phyloP scores from a whole-genome alignment of 1,139 yeast species.

The Scheffersomyces illinoinensis region DNA sequence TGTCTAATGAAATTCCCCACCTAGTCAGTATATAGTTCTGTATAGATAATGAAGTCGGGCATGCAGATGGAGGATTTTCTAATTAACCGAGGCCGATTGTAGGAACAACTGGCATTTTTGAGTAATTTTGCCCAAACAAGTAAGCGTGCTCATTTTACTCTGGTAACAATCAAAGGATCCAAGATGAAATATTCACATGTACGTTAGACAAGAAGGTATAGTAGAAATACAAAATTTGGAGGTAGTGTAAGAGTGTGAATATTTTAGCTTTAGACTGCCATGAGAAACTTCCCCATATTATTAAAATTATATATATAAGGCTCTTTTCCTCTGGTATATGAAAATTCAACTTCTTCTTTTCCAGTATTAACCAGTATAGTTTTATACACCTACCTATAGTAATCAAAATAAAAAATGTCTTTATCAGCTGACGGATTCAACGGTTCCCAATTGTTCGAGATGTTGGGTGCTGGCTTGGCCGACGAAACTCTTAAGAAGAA shows the following conservation, averaged over 20 bases:
- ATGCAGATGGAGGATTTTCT: background rate
- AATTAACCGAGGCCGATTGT: background rate
- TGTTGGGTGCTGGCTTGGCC: slow-evolving; percentile 41
- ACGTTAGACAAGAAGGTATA: background rate
- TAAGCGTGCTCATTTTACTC: background rate
- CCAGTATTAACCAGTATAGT: background rate
- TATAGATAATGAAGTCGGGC: background rate
- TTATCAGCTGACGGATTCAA: slow-evolving; percentile 50
- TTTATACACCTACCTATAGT: background rate
- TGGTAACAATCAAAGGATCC: background rate
- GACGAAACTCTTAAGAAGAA: slow-evolving; percentile 42
- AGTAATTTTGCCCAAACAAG: background rate
- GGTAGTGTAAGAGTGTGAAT: background rate
- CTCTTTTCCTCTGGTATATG: background rate
- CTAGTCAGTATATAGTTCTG: background rate
- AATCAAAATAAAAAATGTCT: slow-evolving; percentile 25
- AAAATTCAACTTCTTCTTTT: background rate
- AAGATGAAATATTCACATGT: background rate
- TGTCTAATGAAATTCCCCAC: background rate
- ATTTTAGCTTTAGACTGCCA: background rate
- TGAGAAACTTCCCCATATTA: background rate
- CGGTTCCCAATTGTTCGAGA: slow-evolving; percentile 47
- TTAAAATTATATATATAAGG: background rate
- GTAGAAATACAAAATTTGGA: background rate
- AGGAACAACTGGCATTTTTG: background rate